Conservation (phyloP, 345 rosid genomes). For the Bretschneidera sinensis region DNA sequence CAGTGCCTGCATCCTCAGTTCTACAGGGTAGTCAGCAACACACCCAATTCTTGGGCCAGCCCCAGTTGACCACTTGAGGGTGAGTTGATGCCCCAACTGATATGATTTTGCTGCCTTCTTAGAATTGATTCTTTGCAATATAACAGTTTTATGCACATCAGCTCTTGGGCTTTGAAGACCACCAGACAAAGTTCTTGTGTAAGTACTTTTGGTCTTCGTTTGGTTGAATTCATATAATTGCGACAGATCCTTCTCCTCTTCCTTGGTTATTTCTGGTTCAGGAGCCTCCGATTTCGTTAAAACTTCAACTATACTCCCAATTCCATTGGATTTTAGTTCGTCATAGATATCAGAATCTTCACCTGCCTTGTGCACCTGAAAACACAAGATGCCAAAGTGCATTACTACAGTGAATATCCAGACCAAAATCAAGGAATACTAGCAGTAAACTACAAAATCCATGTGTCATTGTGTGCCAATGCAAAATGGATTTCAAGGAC, state of each 20-base stretch:
- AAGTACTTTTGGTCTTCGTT: slow-evolving; percentile 26
- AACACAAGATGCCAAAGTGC: background rate
- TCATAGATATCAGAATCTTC: slow-evolving; percentile 64
- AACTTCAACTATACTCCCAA: background rate
- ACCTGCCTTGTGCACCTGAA: slow-evolving; percentile 53
- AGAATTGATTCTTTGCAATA: slow-evolving; percentile 68
- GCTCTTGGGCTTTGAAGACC: slow-evolving; percentile 70
- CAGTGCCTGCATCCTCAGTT: slow-evolving; percentile 74
- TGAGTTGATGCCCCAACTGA: slow-evolving; percentile 72
- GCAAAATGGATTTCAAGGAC: no score
- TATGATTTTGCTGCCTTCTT: slow-evolving; percentile 63
- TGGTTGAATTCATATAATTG: slow-evolving; percentile 23
- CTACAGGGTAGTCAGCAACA: slow-evolving; percentile 78
- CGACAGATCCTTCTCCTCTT: slow-evolving; percentile 17
- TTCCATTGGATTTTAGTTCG: slow-evolving; percentile 21
- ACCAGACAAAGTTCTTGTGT: slow-evolving; percentile 72
- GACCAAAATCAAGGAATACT: background rate
- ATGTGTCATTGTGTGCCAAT: no score
- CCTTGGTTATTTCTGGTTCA: slow-evolving; percentile 22
- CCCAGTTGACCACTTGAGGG: slow-evolving; percentile 78
- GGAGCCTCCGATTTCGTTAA: slow-evolving; percentile 13
- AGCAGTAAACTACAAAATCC: background rate
- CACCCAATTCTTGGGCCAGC: slow-evolving; percentile 87
- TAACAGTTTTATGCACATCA: slow-evolving; percentile 49
- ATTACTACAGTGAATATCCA: background rate